Evolutionary conservation across 2,329 filamentous ascomycete species (phyloP).

Genomic region (Cercospora zeae-maydis): DNA sequence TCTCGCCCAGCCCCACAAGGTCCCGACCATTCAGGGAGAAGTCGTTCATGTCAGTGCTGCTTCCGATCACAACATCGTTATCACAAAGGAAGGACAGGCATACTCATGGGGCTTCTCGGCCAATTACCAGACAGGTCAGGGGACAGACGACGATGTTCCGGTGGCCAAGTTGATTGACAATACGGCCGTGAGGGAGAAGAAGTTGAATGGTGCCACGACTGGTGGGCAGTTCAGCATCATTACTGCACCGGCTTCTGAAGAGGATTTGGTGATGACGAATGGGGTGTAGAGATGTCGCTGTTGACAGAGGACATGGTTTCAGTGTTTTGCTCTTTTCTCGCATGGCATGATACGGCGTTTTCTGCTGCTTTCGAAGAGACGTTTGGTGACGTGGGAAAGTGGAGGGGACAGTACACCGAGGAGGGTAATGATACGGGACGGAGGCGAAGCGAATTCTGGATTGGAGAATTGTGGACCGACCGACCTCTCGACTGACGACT

Average conservation of each 20-base stretch:
- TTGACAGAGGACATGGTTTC: neutral
- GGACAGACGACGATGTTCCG: conserved; percentile 73
- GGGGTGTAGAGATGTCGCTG: conserved; percentile 1
- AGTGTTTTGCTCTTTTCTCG: neutral
- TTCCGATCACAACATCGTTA: conserved; percentile 69
- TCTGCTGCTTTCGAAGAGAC: neutral
- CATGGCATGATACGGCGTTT: neutral
- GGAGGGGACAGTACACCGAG: neutral
- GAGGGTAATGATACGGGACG: neutral
- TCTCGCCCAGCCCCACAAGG: conserved; percentile 62
- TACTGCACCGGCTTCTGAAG: conserved; percentile 25
- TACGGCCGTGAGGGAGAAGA: conserved; percentile 70
- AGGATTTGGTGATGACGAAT: conserved; percentile 15
- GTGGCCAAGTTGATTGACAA: conserved; percentile 79
- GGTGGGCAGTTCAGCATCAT: conserved; percentile 75
- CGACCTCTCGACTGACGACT: neutral
- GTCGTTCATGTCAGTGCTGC: conserved; percentile 47
- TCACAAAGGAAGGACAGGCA: conserved; percentile 65
- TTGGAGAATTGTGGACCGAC: neutral
- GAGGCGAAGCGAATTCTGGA: neutral
- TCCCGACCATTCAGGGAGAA: conserved; percentile 50
- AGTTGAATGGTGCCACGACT: conserved; percentile 74
- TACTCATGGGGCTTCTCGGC: conserved; percentile 78
- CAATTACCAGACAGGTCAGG: conserved; percentile 77
- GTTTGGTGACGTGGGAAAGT: neutral